Base-by-base conservation (phyloP, 1,284 basidiomycete genomes). In the Cutaneotrichosporon spelunceum region DNA sequence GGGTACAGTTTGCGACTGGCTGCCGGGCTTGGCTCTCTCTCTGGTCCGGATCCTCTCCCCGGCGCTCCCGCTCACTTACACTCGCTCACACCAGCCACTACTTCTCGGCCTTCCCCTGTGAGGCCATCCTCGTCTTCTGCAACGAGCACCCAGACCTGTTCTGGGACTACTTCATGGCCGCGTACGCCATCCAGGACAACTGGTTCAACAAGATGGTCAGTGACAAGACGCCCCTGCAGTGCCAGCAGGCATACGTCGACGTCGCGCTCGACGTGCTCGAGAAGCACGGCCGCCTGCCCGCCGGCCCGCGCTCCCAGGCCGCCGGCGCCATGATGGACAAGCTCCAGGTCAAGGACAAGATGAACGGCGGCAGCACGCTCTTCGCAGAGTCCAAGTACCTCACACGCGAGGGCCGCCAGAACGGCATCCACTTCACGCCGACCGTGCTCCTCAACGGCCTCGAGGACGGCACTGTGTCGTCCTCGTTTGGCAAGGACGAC, bases 371-470 rank as follows among this genome's bases (percentile, higher is more conserved):
- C 4, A 83, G 88, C 87, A 72, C 66, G 84, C 80, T 29, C 23
- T 61, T 55, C 59, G 57, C 36, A n/a, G 16, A 33, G 36, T 39
- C 34, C 53, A 60, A 63, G 56, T 67, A 62, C 47, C 59, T 67
- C 11, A 30, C 93, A 81, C 95, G 95, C 80, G 88, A 89, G 74
- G 87, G 90, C 7, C 83, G 93, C 65, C 93, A 96, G 82, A 96
- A 96, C 68, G 83, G 90, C 6, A 87, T 96, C 57, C 93, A 96
- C 70, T 91, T 95, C 56, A 94, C 92, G 33, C 93, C 93, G 2
- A 92, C 92, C 10, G 88, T 85, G 0, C 80, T 93, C 3, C 91
- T 88, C 85, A 88, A 93, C 72, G 94, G 94, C 8, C 80, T 98
- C 34, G 77, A 93, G 61, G 89, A 87, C 23, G 84, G 82, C 53